Base-by-base conservation (phyloP, 202 grass and related monocot species). In the Schoenoplectus tabernaemontani region DNA sequence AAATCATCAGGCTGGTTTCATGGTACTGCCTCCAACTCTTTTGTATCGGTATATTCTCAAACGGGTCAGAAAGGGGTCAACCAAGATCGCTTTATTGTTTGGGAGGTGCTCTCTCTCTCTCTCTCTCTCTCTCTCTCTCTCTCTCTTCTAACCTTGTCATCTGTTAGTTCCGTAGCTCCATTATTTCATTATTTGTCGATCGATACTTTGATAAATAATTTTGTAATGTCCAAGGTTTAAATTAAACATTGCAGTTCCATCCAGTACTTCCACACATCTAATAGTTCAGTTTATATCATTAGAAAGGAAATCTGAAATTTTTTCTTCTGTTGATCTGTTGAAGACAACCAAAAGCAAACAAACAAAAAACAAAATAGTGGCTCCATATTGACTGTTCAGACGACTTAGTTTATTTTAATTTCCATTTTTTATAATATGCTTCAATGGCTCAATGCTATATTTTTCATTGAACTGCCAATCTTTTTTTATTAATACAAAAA, bases 61-160 rank as follows among this genome's bases (percentile, higher is more conserved):
- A 87, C 91, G 65, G 96, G 96, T 84, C 91, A 99, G 87, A 99
- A 99, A 84, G 96, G 96, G 39, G 71, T 60, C 84, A 99, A 96
- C 65, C 96, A 99, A 86, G 96, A 96, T 78, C 85, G 92, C 82
- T 88, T 85, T 83, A 84, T 99, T 83, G 96, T 99, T 51, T 99
- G 88, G 88, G 88, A 99, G 96, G 96, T 96, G 64, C 56, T 56
- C 53, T n/a, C 0, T 22, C 46, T 4, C 44, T 44, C 19, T 69
- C 54, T 24, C 64, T 66, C 76, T 71, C 28, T 54, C 1, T n/a
- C n/a, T n/a, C 78, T 72, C 24, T 57, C 1, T 6, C 17, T 59
- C 26, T 17, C n/a, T n/a, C n/a, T 30, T 57, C n/a, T 67, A 41
- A 43, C n/a, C 38, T 44, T 69, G 65, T 46, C 39, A 46, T 10